Evolutionary conservation across 2,329 filamentous ascomycete species (phyloP), one percentile per base, ranked within the genome.

Genomic region (Nectriaceae sp.): DNA sequence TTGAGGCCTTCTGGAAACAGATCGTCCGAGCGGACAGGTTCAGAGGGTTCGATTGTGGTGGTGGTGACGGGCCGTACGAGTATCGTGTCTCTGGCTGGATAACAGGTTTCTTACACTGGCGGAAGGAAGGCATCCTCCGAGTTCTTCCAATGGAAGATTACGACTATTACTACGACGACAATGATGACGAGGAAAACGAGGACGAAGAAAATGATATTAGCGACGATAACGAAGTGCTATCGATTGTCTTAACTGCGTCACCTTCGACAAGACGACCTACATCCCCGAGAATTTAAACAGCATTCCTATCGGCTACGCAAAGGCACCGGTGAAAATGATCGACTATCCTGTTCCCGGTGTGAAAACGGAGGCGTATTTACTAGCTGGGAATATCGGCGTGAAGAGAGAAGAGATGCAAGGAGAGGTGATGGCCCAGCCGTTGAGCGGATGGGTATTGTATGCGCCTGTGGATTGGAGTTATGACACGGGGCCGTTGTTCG

Each of bases 21-120:
- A 74, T 74, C 41, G 72, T 74, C 3, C 61, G 67, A 5, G 66
- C 65, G 0, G 60, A 68, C 38, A 67, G 64, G 39, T 56, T 51
- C 6, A n/a, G n/a, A n/a, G n/a, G n/a, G 46, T 65, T 49, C 40
- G 56, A 49, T n/a, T 70, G 55, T 37, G 60, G 60, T n/a, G 59
- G 47, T 33, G 67, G 59, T 3, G 60, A 56, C 21, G 62, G n/a
- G n/a, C 6, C 24, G 24, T 29, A 40, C 53, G 70, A 68, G 55
- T 72, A 60, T 54, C 62, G 65, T 40, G 50, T 77, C 3, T 73
- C 70, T 0, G 77, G 78, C 4, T 80, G 76, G 76, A 69, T 78
- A 44, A 73, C 73, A 1, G 74, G 70, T 0, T 78, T 80, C 50
- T 64, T 72, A 53, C 74, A 73, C 53, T 80, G 75, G 73, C 55